phyloP scores from a whole-genome alignment of 129 eudicot species.

The Chrysanthemum makinoi region DNA sequence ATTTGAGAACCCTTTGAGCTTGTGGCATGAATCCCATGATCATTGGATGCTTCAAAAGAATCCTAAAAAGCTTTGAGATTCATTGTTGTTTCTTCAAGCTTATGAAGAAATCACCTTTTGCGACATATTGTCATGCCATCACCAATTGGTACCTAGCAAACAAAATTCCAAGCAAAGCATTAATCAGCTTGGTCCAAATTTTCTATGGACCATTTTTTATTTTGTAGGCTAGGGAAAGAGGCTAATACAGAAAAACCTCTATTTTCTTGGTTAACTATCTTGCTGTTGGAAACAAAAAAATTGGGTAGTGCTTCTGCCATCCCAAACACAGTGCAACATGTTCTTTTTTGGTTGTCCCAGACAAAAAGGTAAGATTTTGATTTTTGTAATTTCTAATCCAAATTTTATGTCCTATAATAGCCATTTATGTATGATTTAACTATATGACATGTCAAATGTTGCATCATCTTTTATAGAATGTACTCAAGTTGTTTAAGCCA shows the following conservation, averaged over 20 bases:
- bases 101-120: conserved; percentile 43
- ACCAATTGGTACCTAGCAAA: conserved; percentile 77
- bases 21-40: too few relatives aligned
- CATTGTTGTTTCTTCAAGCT: not conserved
- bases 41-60: too few relatives aligned
- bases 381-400: not conserved
- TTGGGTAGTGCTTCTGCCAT: not conserved
- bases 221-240: not conserved
- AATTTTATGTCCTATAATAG: not conserved
- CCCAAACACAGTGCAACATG: not conserved
- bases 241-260: not conserved
- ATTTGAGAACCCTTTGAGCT: too few relatives aligned
- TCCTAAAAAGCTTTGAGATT: too few relatives aligned
- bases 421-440: not conserved
- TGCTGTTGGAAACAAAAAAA: not conserved
- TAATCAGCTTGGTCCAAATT: conserved; percentile 9
- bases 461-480: too few relatives aligned
- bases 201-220: conserved; percentile 4
- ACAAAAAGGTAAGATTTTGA: not conserved
- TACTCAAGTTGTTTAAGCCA: not conserved
- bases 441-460: not conserved
- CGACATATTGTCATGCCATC: conserved; percentile 97
- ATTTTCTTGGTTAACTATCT: not conserved
- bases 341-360: not conserved
- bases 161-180: conserved; percentile 21